Conservation (phyloP, 495 filamentous ascomycete species). For the Aspergillus avenaceus region DNA sequence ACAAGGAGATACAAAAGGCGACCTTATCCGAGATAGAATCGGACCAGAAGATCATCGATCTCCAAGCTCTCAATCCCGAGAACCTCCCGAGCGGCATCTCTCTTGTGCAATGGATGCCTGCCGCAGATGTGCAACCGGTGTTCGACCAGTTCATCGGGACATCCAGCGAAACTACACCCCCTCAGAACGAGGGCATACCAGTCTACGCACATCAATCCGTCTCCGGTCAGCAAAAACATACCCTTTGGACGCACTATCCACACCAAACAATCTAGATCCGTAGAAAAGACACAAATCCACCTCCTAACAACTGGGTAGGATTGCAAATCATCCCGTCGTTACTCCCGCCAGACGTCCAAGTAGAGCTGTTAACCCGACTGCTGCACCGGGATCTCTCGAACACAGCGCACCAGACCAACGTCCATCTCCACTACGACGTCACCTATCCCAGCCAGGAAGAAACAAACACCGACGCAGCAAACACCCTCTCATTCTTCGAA, state of each 20-base stretch:
- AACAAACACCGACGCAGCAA: background rate
- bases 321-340: conserved; percentile 71
- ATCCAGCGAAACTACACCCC: conserved; percentile 9
- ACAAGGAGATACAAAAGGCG: conserved; percentile 60
- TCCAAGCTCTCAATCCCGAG: conserved; percentile 31
- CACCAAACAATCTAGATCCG: background rate
- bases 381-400: conserved; percentile 78
- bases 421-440: conserved; percentile 77
- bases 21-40: conserved; percentile 35
- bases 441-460: conserved; percentile 51
- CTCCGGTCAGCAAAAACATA: conserved; percentile 39
- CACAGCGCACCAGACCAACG: conserved; percentile 73
- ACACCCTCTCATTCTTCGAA: conserved; percentile 47
- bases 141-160: conserved; percentile 30
- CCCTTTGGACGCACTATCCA: background rate
- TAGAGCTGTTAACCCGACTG: conserved; percentile 59
- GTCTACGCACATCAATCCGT: conserved; percentile 41
- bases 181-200: conserved; percentile 39
- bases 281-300: conserved; percentile 7
- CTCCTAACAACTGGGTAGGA: conserved; percentile 47
- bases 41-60: conserved; percentile 49
- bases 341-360: conserved; percentile 64
- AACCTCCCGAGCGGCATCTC: conserved; percentile 23
- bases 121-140: conserved; percentile 28
- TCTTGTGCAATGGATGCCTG: conserved; percentile 26